Percentiles rank a stretch among this genome's conserved stretches.
These are phyloP conservation scores for Athelia sp. DNA, from an alignment of 1,284 basidiomycete genomes.

Conservation along the genomic window DNA sequence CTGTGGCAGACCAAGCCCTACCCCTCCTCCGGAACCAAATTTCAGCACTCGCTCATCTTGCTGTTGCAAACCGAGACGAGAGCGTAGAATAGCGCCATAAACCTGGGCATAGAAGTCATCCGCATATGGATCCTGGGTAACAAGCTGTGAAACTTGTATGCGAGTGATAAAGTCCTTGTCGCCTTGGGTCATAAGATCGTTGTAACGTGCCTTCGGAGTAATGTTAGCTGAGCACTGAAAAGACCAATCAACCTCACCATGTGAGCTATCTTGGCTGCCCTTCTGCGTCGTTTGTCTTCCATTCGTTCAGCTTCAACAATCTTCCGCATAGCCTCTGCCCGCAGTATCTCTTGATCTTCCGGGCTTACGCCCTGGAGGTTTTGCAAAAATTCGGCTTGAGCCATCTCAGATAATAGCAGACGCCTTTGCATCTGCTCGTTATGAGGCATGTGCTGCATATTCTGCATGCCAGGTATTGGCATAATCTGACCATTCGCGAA, in stretches of 20 bases:
- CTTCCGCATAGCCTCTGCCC: constrained; percentile 76
- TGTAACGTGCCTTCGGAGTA: constrained; percentile 83
- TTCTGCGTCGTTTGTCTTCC: constrained; percentile 77
- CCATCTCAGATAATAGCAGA: constrained; percentile 64
- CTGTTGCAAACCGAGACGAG: constrained; percentile 66
- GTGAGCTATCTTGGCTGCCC: constrained; percentile 79
- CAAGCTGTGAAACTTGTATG: constrained; percentile 97
- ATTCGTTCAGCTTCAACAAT: constrained; percentile 83
- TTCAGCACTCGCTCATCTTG: constrained; percentile 77
- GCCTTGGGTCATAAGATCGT: constrained; percentile 97
- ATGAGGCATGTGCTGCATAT: constrained; percentile 46
- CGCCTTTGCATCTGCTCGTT: constrained; percentile 69
- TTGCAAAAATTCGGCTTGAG: constrained; percentile 60
- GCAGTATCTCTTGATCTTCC: constrained; percentile 64
- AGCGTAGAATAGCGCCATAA: constrained; percentile 78
- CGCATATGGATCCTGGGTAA: constrained; percentile 93
- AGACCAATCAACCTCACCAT: constrained; percentile 50
- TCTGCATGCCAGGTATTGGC: constrained; percentile 38
- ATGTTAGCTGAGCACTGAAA: neutral
- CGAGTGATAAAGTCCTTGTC: constrained; percentile 99
- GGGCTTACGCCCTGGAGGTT: constrained; percentile 54
- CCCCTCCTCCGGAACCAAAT: constrained; percentile 75
- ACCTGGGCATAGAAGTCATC: constrained; percentile 99
- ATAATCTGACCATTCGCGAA: constrained; percentile 30
- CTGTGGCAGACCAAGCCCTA: constrained; percentile 73